Base-by-base conservation (phyloP, 805 yeast genomes). In the Lachancea fermentati region DNA sequence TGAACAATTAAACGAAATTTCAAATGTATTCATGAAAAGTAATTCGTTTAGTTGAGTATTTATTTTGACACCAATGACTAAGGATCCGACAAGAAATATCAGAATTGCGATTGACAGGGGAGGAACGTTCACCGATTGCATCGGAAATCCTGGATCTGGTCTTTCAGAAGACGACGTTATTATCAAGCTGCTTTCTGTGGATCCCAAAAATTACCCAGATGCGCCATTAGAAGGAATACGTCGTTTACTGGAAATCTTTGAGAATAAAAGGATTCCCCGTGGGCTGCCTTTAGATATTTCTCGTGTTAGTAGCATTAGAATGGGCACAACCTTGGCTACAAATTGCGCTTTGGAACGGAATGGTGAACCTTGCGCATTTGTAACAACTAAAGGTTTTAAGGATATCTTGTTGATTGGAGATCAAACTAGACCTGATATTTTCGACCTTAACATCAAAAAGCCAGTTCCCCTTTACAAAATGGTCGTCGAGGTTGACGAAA, bases 251-350 rank as follows among this genome's bases (percentile, higher is more conserved):
- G 94, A 85, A 55, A 63, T 65, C 16, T 75, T 76, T 45, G 73
- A 77, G 1, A 73, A 75, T 1, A 60, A 56, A 5, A 36, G 55
- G 7, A 83, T 85, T 37, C 81, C 88, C 3, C 69, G 85, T 37
- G 75, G 76, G 6, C 60, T 60, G 28, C 78, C 76, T 3, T 61
- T 88, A 44, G 86, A 81, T 43, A 71, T 85, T 1, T 70, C 78
- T 3, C 62, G 64, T 2, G 83, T 87, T 29, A 78, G 76, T 39
- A 74, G 80, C 32, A 77, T 88, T 35, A 69, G 95, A 41, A 81
- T 89, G 84, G 97, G 97, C 2, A 88, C 97, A 3, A 89, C 97
- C 0, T 93, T 88, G 8, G 97, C 98, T 2, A 91, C 97, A 5
- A 91, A 91, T 64, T 96, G 97, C 1, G 71, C 93, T 25, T 69